A percentile compares a stretch with the other conserved stretches of the same genome.
phyloP scores from a whole-genome alignment of 2,329 filamentous ascomycete species.

The Domatiomyces catenatus region DNA sequence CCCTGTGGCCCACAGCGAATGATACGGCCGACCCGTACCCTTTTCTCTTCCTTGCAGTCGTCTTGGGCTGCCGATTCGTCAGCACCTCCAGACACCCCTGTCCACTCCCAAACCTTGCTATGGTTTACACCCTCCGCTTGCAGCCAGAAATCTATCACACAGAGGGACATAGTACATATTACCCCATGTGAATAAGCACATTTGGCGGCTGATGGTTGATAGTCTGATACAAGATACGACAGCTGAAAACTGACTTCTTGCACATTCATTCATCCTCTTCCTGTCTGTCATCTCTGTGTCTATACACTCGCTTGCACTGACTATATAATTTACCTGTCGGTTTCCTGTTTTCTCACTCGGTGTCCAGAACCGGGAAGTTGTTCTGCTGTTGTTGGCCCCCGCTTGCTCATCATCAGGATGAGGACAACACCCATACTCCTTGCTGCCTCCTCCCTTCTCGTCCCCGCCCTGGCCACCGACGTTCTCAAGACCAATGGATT shows the following conservation, averaged over 20 bases:
- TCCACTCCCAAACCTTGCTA: neutral
- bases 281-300: neutral
- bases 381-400: neutral
- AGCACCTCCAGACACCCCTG: neutral
- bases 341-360: neutral
- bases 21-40: neutral
- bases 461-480: constrained; percentile 44
- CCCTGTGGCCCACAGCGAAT: neutral
- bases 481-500: constrained; percentile 71
- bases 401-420: constrained; percentile 3
- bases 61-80: neutral
- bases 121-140: neutral
- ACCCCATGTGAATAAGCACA: neutral
- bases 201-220: neutral
- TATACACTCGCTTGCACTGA: neutral
- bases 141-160: neutral
- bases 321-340: neutral
- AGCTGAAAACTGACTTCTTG: neutral
- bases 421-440: constrained; percentile 6
- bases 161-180: neutral
- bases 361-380: neutral
- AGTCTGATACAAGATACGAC: neutral
- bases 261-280: neutral
- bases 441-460: constrained; percentile 10
- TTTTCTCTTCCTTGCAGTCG: neutral